phyloP scores from a whole-genome alignment of 2,329 filamentous ascomycete species.

The Colletotrichum sojae region DNA sequence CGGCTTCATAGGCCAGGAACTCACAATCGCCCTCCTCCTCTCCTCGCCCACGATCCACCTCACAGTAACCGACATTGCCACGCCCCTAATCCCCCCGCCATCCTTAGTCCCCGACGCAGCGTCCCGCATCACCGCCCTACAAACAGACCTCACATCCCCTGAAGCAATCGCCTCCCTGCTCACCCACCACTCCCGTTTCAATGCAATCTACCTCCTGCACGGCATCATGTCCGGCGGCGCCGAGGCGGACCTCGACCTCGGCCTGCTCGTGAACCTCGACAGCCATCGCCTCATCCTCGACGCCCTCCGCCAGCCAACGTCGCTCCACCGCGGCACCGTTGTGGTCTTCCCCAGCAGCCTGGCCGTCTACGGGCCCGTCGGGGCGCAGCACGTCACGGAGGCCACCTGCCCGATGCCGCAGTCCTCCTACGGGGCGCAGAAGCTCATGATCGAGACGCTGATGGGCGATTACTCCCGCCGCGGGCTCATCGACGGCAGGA shows the following conservation, averaged over 20 bases:
- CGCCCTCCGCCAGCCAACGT: constrained; percentile 54
- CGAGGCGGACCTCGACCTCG: constrained; percentile 69
- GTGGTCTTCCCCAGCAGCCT: constrained; percentile 72
- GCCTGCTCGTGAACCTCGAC: constrained; percentile 71
- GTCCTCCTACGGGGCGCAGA: constrained; percentile 72
- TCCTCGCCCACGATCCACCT: constrained; percentile 56
- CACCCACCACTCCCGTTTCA: constrained; percentile 47
- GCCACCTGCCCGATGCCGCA: constrained; percentile 66
- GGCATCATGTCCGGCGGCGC: constrained; percentile 75
- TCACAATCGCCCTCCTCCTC: constrained; percentile 69
- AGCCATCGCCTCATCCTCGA: constrained; percentile 69
- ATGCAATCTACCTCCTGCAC: constrained; percentile 71
- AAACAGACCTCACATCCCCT: constrained; percentile 52
- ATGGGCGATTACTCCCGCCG: constrained; percentile 67
- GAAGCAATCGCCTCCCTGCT: constrained; percentile 49
- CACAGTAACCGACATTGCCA: constrained; percentile 69
- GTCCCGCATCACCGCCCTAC: constrained; percentile 44
- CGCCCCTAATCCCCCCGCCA: constrained; percentile 61
- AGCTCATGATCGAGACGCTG: constrained; percentile 72
- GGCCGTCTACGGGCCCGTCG: constrained; percentile 68
- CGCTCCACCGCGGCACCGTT: constrained; percentile 60
- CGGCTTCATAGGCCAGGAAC: constrained; percentile 75
- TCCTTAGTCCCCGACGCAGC: constrained; percentile 48
- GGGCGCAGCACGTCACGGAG: constrained; percentile 54
- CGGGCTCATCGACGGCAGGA: constrained; percentile 69